Conservation (phyloP, 2,329 filamentous ascomycete species). For the Exophiala spinifera region DNA sequence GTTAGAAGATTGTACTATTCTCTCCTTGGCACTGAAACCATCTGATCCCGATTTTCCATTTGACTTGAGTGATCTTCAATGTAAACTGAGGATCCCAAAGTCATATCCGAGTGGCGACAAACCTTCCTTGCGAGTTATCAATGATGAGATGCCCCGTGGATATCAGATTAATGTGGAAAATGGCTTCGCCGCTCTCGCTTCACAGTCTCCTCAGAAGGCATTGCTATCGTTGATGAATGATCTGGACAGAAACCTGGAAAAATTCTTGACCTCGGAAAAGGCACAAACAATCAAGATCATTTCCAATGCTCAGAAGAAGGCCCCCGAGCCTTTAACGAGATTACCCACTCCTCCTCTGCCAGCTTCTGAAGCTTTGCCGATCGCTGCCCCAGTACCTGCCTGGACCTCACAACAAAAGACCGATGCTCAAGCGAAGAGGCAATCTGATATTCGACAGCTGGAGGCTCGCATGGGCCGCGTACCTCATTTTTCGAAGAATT, state of each 20-base stretch:
- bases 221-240: constrained; percentile 65
- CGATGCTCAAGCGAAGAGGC: constrained; percentile 61
- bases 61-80: constrained; percentile 65
- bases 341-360: neutral
- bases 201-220: constrained; percentile 54
- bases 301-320: constrained; percentile 48
- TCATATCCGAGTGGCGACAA: constrained; percentile 57
- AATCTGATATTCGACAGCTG: constrained; percentile 67
- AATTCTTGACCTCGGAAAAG: constrained; percentile 66
- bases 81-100: constrained; percentile 62
- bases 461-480: constrained; percentile 70
- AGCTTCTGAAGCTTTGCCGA: neutral
- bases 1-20: constrained; percentile 51
- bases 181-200: constrained; percentile 66
- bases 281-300: constrained; percentile 70
- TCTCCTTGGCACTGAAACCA: constrained; percentile 65
- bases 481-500: constrained; percentile 63
- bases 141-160: constrained; percentile 67
- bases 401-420: constrained; percentile 53
- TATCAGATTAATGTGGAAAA: constrained; percentile 74
- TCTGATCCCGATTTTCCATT: constrained; percentile 84
- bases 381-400: constrained; percentile 2
- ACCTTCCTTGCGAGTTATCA: constrained; percentile 62
- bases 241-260: constrained; percentile 70
- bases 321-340: neutral